Conservation (phyloP, 2,329 filamentous ascomycete genomes). For the Fragosphaeria purpurea region DNA sequence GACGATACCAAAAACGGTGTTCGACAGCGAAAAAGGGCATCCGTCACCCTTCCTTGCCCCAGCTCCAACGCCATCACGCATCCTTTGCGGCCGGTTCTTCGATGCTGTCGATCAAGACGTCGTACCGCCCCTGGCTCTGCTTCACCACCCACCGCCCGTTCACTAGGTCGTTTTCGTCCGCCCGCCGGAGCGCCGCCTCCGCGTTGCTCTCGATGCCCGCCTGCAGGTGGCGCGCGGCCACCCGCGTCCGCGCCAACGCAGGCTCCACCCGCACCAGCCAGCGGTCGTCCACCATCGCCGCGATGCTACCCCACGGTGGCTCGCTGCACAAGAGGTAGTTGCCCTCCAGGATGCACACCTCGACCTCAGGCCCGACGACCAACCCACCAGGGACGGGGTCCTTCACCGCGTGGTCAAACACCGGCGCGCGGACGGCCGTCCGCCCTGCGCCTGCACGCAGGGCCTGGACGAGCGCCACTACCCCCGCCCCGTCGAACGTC, state of each 20-base stretch:
- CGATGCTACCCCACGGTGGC: slow-evolving; percentile 24
- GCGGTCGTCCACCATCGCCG: slow-evolving; percentile 26
- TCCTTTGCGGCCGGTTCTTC: slow-evolving; percentile 9
- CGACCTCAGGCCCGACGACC: slow-evolving; percentile 6
- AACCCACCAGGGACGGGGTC: slow-evolving; percentile 14
- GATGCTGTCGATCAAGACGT: slow-evolving; percentile 19
- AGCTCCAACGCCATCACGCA: too few relatives aligned
- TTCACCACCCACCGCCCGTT: slow-evolving; percentile 20
- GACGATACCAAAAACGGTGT: too few relatives aligned
- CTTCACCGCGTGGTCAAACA: slow-evolving; percentile 18
- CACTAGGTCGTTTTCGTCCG: slow-evolving; percentile 28
- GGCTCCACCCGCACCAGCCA: slow-evolving; percentile 31
- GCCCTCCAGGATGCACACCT: slow-evolving; percentile 16
- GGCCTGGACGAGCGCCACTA: slow-evolving; percentile 13
- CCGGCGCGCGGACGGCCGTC: slow-evolving; percentile 11
- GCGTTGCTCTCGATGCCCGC: slow-evolving; percentile 30
- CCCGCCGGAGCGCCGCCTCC: slow-evolving; percentile 23
- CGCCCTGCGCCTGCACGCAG: slow-evolving; percentile 7
- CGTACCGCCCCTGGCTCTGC: slow-evolving; percentile 17
- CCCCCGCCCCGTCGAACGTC: slow-evolving; percentile 21
- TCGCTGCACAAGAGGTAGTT: slow-evolving; percentile 22
- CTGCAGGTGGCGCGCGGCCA: slow-evolving; percentile 28
- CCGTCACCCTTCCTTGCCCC: too few relatives aligned
- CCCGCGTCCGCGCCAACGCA: slow-evolving; percentile 23
- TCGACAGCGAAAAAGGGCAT: too few relatives aligned